phyloP scores from a whole-genome alignment of 2,329 filamentous ascomycete genomes.

The Cadophora luteo-olivacea region DNA sequence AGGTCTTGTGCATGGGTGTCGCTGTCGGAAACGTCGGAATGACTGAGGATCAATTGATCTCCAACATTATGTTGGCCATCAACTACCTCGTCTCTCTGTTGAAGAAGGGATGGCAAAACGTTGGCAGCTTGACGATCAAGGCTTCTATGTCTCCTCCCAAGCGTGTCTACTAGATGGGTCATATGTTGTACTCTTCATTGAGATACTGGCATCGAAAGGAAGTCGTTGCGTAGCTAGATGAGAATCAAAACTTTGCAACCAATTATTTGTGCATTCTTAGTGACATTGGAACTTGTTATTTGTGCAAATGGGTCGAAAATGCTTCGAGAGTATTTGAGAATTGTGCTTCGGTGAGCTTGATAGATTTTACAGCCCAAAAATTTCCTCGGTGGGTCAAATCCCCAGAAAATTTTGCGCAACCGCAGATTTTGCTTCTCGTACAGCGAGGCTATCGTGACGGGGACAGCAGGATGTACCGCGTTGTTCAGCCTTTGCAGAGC shows the following conservation, averaged over 20 bases:
- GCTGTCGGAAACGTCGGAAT: constrained; percentile 98
- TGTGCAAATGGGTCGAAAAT: neutral
- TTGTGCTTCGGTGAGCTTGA: too few species aligned
- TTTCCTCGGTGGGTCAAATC: neutral
- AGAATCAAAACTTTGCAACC: constrained; percentile 35
- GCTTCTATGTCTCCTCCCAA: constrained; percentile 99
- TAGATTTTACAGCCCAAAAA: neutral
- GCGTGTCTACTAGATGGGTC: constrained; percentile 82
- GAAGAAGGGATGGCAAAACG: constrained; percentile 99
- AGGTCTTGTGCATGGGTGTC: constrained; percentile 99
- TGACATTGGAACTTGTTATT: neutral
- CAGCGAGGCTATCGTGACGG: neutral
- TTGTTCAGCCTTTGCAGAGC: neutral
- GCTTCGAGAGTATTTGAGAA: too few species aligned
- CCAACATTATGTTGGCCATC: constrained; percentile 99
- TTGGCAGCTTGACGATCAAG: constrained; percentile 99
- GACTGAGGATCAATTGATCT: constrained; percentile 93
- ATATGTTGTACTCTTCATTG: constrained; percentile 41
- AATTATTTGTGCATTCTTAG: neutral
- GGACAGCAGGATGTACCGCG: neutral
- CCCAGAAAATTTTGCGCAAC: neutral
- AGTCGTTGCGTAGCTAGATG: constrained; percentile 39
- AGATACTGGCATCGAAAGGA: constrained; percentile 36
- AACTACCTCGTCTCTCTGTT: constrained; percentile 99
- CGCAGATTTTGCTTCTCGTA: neutral